Evolutionary conservation across 1,284 basidiomycete genomes (phyloP), one percentile per base, ranked within the genome.

Genomic region (Albatrellus sp.): DNA sequence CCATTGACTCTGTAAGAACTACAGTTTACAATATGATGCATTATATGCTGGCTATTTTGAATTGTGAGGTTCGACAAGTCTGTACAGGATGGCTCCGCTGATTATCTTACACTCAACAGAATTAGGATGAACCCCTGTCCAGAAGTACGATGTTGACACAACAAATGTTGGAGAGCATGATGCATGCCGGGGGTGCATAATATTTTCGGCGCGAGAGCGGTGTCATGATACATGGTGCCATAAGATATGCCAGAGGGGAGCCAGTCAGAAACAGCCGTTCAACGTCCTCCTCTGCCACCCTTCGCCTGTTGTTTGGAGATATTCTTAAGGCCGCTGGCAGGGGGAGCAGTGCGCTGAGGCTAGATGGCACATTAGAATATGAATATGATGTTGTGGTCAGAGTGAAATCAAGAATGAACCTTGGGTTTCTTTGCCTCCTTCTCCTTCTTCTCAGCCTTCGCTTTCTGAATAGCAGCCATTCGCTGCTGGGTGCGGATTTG

Each of bases 301-400:
- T 96, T 96, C 80, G 90, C 89, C 70, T 86, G 82, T 70, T 94
- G 90, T 72, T 94, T 96, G 61, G 90, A 90, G 45, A 96, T 80
- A 43, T 47, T 49, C 31, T 46, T 47, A 3, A 47, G 17, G 36
- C 46, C 40, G 43, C 34, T 36, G 5, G 50, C 33, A 2, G 47
- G 42, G 35, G n/a, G 36, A 37, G 39, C 20, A 2, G 45, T 28
- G 38, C 48, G 51, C 17, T 37, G 30, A 37, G 50, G 42, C 54
- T 56, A 35, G 38, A 40, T 19, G n/a, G 29, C 24, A 46, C 11
- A 16, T 32, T 13, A 19, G 16, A 13, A 13, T 17, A n/a, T 20
- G 12, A n/a, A 0, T n/a, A 28, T n/a, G n/a, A 40, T 46, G 32
- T 38, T 40, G 20, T 29, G 38, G 38, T 51, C 33, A 43, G 35